phyloP scores from a whole-genome alignment of 2,329 filamentous ascomycete genomes.

The Drechslera avenae region DNA sequence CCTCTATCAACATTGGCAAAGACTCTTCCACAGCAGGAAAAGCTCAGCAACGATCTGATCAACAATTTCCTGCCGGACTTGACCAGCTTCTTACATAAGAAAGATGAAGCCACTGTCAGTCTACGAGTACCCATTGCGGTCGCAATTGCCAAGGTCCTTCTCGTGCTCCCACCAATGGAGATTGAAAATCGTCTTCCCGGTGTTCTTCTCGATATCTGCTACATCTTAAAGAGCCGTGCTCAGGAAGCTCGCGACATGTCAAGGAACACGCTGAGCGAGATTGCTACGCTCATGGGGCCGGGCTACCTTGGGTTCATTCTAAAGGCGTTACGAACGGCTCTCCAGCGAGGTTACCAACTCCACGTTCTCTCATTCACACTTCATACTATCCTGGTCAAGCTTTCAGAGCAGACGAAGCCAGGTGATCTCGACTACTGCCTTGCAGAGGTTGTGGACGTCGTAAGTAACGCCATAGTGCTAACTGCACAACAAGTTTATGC shows the following conservation, averaged over 20 bases:
- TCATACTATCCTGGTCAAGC: constrained; percentile 83
- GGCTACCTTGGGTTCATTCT: constrained; percentile 90
- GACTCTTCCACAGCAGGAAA: constrained; percentile 69
- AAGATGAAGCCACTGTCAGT: constrained; percentile 93
- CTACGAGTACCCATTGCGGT: constrained; percentile 88
- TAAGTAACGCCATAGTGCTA: not conserved
- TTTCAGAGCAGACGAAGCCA: constrained; percentile 72
- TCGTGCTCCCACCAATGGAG: constrained; percentile 74
- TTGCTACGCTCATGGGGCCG: constrained; percentile 79
- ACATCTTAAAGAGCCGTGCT: constrained; percentile 87
- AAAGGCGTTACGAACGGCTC: constrained; percentile 81
- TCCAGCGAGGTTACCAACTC: constrained; percentile 86
- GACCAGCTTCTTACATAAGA: constrained; percentile 85
- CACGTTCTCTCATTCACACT: constrained; percentile 95
- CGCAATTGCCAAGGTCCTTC: constrained; percentile 84
- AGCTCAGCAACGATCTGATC: constrained; percentile 73
- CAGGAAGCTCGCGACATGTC: constrained; percentile 91
- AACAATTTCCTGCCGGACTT: constrained; percentile 79
- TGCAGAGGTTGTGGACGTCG: constrained; percentile 74
- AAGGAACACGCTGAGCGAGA: constrained; percentile 83
- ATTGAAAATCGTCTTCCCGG: constrained; percentile 77
- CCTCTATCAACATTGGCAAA: constrained; percentile 56
- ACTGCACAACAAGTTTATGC: not conserved
- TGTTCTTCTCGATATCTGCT: constrained; percentile 88
- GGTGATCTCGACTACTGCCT: constrained; percentile 92